Conservation (phyloP, 768 basidiomycete species). For the Chalciporus piperatus region DNA sequence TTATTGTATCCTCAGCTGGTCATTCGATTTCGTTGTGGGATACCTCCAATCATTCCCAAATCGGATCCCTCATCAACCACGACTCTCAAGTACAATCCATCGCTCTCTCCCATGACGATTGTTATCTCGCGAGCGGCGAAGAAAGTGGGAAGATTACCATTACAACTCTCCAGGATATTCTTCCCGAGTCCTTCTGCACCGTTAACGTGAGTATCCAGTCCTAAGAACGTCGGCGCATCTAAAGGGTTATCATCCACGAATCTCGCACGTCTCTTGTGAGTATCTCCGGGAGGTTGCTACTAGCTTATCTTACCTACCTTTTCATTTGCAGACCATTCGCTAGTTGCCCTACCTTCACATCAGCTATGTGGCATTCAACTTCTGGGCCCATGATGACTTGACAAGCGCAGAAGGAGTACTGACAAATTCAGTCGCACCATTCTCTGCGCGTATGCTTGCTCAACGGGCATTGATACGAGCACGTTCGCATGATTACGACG, state of each 20-base stretch:
- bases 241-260: not conserved
- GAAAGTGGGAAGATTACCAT: conserved; percentile 4
- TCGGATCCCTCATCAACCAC: conserved; percentile 9
- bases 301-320: no score
- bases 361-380: not conserved
- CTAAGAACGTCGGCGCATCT: not conserved
- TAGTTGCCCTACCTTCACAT: conserved; percentile 2
- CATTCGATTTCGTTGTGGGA: conserved; percentile 15
- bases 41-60: conserved; percentile 3
- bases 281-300: no score
- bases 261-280: not conserved
- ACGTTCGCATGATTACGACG: conserved; percentile 9
- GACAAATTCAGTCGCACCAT: conserved; percentile 7
- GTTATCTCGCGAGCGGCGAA: conserved; percentile 10
- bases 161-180: conserved; percentile 3
- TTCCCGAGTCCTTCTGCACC: conserved; percentile 7
- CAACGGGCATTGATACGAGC: conserved; percentile 11
- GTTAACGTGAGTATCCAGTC: no score
- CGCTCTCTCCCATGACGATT: conserved; percentile 8
- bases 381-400: conserved; percentile 10
- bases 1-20: conserved; percentile 9
- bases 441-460: conserved; percentile 1
- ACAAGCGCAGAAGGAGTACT: conserved; percentile 4
- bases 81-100: conserved; percentile 10
- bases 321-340: no score